These are phyloP conservation scores for Schwanniomyces polymorphus DNA, from an alignment of 805 yeast genomes.

Conservation along the genomic window DNA sequence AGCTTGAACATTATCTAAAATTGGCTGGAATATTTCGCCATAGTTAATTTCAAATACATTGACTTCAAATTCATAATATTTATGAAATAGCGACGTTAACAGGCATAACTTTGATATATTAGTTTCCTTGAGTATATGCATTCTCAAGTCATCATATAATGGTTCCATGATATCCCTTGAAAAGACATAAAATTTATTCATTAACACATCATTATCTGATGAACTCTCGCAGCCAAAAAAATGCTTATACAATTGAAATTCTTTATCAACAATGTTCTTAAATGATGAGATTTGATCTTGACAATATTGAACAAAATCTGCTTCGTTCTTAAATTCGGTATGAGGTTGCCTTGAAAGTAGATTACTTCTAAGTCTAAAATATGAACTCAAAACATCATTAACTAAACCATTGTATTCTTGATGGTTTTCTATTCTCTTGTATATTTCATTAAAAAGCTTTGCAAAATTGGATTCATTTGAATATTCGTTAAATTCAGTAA, in stretches of 20 bases:
- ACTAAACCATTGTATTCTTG: conserved; percentile 65
- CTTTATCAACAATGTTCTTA: conserved; percentile 60
- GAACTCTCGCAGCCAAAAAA: conserved; percentile 39
- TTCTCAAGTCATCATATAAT: conserved; percentile 67
- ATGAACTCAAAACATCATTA: conserved; percentile 63
- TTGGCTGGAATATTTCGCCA: conserved; percentile 66
- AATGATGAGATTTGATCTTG: conserved; percentile 64
- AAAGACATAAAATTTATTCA: conserved; percentile 51
- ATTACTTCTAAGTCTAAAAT: conserved; percentile 56
- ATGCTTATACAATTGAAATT: conserved; percentile 54
- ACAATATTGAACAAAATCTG: conserved; percentile 55
- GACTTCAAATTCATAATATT: conserved; percentile 67
- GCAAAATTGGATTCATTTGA: conserved; percentile 22
- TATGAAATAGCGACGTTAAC: conserved; percentile 65
- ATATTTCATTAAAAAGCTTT: conserved; percentile 34
- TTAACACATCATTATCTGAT: conserved; percentile 7
- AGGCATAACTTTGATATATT: conserved; percentile 73
- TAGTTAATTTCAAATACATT: conserved; percentile 36
- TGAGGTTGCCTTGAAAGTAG: conserved; percentile 31
- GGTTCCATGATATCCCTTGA: conserved; percentile 71
- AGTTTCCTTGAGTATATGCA: conserved; percentile 66
- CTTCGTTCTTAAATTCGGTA: conserved; percentile 5
- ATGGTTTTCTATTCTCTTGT: conserved; percentile 35
- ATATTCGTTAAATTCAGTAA: conserved; percentile 54
- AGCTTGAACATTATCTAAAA: conserved; percentile 74